phyloP scores from a whole-genome alignment of 2,329 filamentous ascomycete species.

The Tolypocladium amazonense region DNA sequence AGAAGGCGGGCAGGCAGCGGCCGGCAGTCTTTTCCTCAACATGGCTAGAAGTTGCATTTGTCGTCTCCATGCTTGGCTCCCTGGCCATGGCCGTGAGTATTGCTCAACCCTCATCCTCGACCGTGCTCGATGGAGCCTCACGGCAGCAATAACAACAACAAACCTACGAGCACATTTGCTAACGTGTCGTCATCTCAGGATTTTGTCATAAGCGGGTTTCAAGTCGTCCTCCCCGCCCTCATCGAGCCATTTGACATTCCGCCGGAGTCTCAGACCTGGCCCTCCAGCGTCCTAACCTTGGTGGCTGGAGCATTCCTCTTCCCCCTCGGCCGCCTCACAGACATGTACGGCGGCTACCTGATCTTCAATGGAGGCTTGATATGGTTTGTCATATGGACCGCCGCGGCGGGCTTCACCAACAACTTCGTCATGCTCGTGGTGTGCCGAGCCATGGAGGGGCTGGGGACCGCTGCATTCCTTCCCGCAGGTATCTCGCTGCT shows the following conservation, averaged over 20 bases:
- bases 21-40: slow-evolving; percentile 41
- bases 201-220: slow-evolving; percentile 66
- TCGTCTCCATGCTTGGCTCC: slow-evolving; percentile 47
- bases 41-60: slow-evolving; percentile 46
- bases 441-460: slow-evolving; percentile 56
- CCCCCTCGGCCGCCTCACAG: slow-evolving; percentile 45
- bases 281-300: slow-evolving; percentile 47
- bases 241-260: slow-evolving; percentile 53
- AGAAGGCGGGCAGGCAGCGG: slow-evolving; percentile 47
- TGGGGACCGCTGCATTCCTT: slow-evolving; percentile 58
- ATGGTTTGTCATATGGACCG: slow-evolving; percentile 55
- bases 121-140: not conserved
- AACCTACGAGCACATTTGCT: not conserved
- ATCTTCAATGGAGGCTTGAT: slow-evolving; percentile 43
- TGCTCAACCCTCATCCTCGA: not conserved
- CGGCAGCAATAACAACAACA: not conserved
- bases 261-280: slow-evolving; percentile 50
- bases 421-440: slow-evolving; percentile 57
- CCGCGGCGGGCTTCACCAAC: slow-evolving; percentile 54
- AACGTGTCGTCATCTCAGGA: slow-evolving; percentile 30
- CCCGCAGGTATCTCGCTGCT: slow-evolving; percentile 58
- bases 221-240: slow-evolving; percentile 57
- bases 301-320: slow-evolving; percentile 46
- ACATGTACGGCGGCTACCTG: slow-evolving; percentile 48
- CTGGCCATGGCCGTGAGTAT: slow-evolving; percentile 44